phyloP scores from a whole-genome alignment of 768 basidiomycete genomes.

The Podaxis sp. region DNA sequence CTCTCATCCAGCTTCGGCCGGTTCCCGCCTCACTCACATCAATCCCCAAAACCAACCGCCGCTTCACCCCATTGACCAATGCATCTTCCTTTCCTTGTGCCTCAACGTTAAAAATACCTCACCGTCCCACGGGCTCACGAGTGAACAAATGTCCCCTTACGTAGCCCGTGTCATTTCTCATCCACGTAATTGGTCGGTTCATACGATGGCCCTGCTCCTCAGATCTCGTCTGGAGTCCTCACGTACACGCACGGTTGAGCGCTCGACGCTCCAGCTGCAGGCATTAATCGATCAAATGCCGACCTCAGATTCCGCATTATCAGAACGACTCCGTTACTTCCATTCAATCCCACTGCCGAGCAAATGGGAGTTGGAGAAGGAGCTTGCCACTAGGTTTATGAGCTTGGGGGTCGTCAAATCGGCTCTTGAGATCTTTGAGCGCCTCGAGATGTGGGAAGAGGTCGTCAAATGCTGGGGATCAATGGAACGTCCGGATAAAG shows the following conservation, averaged over 20 bases:
- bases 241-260: conserved; percentile 90
- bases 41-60: conserved; percentile 84
- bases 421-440: conserved; percentile 91
- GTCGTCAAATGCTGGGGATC: conserved; percentile 86
- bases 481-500: conserved; percentile 79
- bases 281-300: conserved; percentile 98
- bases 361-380: conserved; percentile 92
- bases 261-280: conserved; percentile 89
- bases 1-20: conserved; percentile 48
- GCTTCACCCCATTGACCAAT: conserved; percentile 92
- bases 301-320: conserved; percentile 69
- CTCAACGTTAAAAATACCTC: conserved; percentile 89
- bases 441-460: conserved; percentile 98
- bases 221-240: conserved; percentile 88
- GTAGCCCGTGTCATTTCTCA: conserved; percentile 86
- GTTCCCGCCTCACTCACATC: conserved; percentile 61
- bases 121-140: conserved; percentile 86
- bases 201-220: conserved; percentile 94
- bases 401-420: conserved; percentile 85
- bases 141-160: conserved; percentile 92
- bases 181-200: conserved; percentile 92
- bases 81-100: conserved; percentile 87
- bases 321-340: conserved; percentile 79
- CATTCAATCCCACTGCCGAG: conserved; percentile 82
- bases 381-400: conserved; percentile 83